These are phyloP conservation scores for Cryphonectria nitschkei DNA, from an alignment of 2,329 filamentous ascomycete species.

Conservation along the genomic window DNA sequence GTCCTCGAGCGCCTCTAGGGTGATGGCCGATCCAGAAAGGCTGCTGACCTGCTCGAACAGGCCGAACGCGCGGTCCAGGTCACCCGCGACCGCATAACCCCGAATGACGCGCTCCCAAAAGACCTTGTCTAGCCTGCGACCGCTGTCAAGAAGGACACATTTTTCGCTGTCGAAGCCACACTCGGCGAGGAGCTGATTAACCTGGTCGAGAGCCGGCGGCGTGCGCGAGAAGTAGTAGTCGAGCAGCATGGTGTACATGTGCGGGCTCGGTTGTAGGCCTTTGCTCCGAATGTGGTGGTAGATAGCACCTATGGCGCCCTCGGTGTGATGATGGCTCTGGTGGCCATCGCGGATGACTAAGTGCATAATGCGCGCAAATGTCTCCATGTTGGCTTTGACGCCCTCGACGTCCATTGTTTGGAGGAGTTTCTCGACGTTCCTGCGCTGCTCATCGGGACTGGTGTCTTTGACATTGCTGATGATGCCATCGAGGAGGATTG, in stretches of 20 bases:
- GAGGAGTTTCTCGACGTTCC: slow-evolving; percentile 59
- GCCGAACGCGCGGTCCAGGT: slow-evolving; percentile 52
- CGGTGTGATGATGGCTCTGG: slow-evolving; percentile 32
- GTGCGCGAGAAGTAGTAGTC: slow-evolving; percentile 65
- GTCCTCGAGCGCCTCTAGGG: slow-evolving; percentile 47
- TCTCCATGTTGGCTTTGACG: slow-evolving; percentile 62
- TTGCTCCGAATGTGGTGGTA: slow-evolving; percentile 63
- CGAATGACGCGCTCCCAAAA: slow-evolving; percentile 74
- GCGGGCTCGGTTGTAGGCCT: slow-evolving; percentile 57
- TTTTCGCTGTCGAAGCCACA: slow-evolving; percentile 45
- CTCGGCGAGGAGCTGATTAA: slow-evolving; percentile 65
- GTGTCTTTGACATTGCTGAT: slow-evolving; percentile 47
- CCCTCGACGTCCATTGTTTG: slow-evolving; percentile 59
- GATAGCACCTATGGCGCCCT: slow-evolving; percentile 58
- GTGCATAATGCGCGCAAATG: slow-evolving; percentile 73
- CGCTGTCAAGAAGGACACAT: slow-evolving; percentile 28
- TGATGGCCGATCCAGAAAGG: slow-evolving; percentile 44
- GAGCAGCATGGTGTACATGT: slow-evolving; percentile 77
- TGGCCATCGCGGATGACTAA: slow-evolving; percentile 52
- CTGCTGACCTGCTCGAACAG: slow-evolving; percentile 51
- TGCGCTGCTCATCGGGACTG: slow-evolving; percentile 52
- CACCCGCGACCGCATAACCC: slow-evolving; percentile 62
- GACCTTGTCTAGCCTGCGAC: slow-evolving; percentile 53
- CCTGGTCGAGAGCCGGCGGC: slow-evolving; percentile 62
- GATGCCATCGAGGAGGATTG: slow-evolving; percentile 68